Evolutionary conservation across 1,139 yeast species (phyloP), one percentile per base, ranked within the genome.

Genomic region (Barnettozyma hawaiiensis): DNA sequence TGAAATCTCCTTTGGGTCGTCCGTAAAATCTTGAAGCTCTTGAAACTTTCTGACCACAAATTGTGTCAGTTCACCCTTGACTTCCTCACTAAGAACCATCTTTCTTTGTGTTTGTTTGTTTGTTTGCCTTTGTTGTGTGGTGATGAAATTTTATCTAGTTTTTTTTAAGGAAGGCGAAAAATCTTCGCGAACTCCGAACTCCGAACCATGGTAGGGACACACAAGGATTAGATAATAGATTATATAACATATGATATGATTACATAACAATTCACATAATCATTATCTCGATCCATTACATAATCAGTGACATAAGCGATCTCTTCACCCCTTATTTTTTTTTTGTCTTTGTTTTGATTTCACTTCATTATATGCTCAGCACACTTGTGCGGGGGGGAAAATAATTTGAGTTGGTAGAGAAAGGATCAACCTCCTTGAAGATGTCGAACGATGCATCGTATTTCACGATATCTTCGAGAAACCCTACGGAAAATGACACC

Each of bases 1-100:
- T 14, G 96, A 86, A 33, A 85, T 83, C 58, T 83, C 87, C 37
- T 70, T 77, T 26, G 86, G 79, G 59, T 86, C 95, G 47, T 84
- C 95, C 8, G 60, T 61, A 46, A 71, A 62, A 42, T 67, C 67
- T 9, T 61, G 62, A 4, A 66, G 44, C 29, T 61, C 60, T 23
- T 53, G 50, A 29, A 64, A 51, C 49, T 63, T 63, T 42, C 56
- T 61, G 18, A 64, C 62, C 10, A 66, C 62, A 31, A 60, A 62
- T 19, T 57, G 52, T 46, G 65, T 65, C 39, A 66, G 50, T 46
- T 63, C 64, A 41, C 57, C 59, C 29, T 64, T 55, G 18, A 56
- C 49, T 34, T 59, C 61, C 38, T 60, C 61, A 18, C 47, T 40
- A 3, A 53, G 39, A 1, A 56, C 57, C 64, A 61, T 61, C 37